These are phyloP conservation scores for Fraxinus cuspidata DNA, from an alignment of 257 asterid species.

Conservation along the genomic window DNA sequence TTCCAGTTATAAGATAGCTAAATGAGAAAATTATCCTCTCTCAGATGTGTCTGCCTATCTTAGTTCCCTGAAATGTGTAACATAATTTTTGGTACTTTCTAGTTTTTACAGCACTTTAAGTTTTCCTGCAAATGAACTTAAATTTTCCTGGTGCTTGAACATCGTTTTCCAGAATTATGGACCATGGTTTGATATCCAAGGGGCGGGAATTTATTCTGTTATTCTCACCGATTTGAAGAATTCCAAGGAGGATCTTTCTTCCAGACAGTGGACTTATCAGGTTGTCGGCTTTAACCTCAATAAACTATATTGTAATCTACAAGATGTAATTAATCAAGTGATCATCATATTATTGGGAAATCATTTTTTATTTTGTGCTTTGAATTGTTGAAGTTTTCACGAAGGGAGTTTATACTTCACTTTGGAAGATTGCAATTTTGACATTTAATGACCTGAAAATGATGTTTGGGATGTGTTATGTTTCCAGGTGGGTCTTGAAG, in stretches of 20 bases:
- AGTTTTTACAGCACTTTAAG: background rate
- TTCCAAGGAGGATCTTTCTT: conserved; percentile 49
- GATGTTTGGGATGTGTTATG: background rate
- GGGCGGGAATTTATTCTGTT: conserved; percentile 68
- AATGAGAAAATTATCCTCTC: background rate
- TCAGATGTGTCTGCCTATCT: background rate
- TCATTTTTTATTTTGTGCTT: background rate
- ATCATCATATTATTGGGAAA: background rate
- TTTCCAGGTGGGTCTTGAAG: conserved; percentile 77
- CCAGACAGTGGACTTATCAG: conserved; percentile 72
- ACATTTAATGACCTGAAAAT: conserved; percentile 2
- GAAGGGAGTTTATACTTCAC: background rate
- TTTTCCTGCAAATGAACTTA: background rate
- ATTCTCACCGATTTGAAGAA: conserved; percentile 39
- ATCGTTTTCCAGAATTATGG: conserved; percentile 63
- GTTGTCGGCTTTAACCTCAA: conserved; percentile 32
- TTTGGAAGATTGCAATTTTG: background rate
- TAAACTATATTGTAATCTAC: background rate
- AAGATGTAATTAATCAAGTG: background rate
- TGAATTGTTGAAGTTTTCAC: background rate
- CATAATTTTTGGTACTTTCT: background rate
- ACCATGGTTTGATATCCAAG: conserved; percentile 74
- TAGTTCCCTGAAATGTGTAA: background rate
- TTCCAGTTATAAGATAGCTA: background rate
- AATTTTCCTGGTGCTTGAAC: conserved; percentile 14